phyloP scores from a whole-genome alignment of 257 asterid genomes.

The Thymus mandschuricus region DNA sequence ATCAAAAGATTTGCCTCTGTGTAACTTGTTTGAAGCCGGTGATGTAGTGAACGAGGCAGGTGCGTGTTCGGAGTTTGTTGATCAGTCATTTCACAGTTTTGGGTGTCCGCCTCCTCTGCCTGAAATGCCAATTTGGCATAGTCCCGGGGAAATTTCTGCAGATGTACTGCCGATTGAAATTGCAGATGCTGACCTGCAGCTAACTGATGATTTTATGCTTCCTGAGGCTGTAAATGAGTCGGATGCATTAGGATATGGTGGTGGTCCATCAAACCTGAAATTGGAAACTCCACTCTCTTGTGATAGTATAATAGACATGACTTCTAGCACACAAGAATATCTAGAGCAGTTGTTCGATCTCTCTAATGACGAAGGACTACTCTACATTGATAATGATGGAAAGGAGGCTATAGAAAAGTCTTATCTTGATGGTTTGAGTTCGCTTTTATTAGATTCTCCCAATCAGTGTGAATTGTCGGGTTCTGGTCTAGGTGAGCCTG shows the following conservation, averaged over 20 bases:
- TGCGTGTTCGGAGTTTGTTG: conserved; percentile 43
- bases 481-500: conserved; percentile 32
- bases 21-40: conserved; percentile 38
- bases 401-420: conserved; percentile 47
- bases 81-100: conserved; percentile 44
- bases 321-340: conserved; percentile 46
- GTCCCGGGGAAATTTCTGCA: conserved; percentile 31
- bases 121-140: conserved; percentile 47
- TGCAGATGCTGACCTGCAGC: conserved; percentile 41
- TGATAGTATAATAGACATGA: conserved; percentile 33
- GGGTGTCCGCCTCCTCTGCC: conserved; percentile 43
- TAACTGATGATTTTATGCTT: conserved; percentile 29
- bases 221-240: conserved; percentile 28
- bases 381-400: conserved; percentile 41
- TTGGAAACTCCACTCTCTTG: conserved; percentile 32
- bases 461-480: conserved; percentile 34
- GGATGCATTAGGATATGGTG: conserved; percentile 30
- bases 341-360: conserved; percentile 48
- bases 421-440: conserved; percentile 55
- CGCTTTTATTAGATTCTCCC: conserved; percentile 66
- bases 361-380: conserved; percentile 49
- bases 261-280: conserved; percentile 29
- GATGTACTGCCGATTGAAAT: conserved; percentile 34
- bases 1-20: conserved; percentile 36
- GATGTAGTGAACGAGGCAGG: conserved; percentile 42